phyloP scores from a whole-genome alignment of 2,329 filamentous ascomycete species.

The Didymella sp. region DNA sequence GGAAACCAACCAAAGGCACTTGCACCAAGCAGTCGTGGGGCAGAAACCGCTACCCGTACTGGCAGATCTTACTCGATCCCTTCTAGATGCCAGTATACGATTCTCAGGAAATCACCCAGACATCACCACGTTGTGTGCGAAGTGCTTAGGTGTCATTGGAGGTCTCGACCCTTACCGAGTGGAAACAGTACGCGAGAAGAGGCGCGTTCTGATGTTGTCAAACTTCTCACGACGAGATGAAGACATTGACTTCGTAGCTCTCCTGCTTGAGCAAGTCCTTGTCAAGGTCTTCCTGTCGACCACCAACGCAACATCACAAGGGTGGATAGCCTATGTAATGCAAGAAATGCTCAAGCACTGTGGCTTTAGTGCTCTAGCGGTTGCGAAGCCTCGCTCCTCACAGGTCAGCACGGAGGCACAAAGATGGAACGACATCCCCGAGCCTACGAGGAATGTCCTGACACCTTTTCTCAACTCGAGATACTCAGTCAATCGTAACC shows the following conservation, averaged over 20 bases:
- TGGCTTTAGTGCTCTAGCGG: constrained; percentile 68
- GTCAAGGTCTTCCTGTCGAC: constrained; percentile 92
- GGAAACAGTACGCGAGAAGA: constrained; percentile 78
- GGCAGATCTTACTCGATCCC: constrained; percentile 72
- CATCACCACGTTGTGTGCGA: constrained; percentile 76
- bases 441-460: constrained; percentile 79
- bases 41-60: constrained; percentile 84
- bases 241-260: constrained; percentile 83
- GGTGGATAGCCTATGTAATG: constrained; percentile 92
- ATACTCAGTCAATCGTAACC: constrained; percentile 68
- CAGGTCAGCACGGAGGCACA: constrained; percentile 68
- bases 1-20: constrained; percentile 72
- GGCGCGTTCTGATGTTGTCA: constrained; percentile 82
- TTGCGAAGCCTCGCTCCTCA: constrained; percentile 59
- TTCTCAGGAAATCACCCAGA: constrained; percentile 73
- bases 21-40: constrained; percentile 80
- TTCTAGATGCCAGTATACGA: constrained; percentile 85
- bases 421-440: constrained; percentile 80
- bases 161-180: constrained; percentile 91
- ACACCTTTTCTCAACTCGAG: constrained; percentile 86
- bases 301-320: constrained; percentile 85
- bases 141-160: constrained; percentile 86
- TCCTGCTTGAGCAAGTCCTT: constrained; percentile 83
- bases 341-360: constrained; percentile 85
- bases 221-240: constrained; percentile 84